Evolutionary conservation across 805 yeast species (phyloP).

Genomic region (Saccharomycopsis fodiens): DNA sequence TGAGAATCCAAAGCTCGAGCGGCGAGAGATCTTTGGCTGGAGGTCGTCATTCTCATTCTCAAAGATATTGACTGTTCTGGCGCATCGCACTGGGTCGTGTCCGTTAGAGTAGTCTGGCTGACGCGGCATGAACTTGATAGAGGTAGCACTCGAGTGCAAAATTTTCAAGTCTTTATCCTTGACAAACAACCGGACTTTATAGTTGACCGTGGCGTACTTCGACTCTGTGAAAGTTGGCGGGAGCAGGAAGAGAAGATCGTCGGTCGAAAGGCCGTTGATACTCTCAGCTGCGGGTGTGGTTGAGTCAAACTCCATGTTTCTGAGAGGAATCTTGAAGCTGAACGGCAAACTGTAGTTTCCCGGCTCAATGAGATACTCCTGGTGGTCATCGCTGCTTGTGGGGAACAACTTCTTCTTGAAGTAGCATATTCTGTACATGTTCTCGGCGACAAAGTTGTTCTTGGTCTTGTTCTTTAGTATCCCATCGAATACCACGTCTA

Average conservation of each 20-base stretch:
- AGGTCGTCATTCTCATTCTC: background rate
- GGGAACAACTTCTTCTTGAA: slow-evolving; percentile 4
- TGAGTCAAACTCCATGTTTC: slow-evolving; percentile 2
- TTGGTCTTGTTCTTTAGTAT: slow-evolving; percentile 1
- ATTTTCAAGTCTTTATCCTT: slow-evolving; percentile 2
- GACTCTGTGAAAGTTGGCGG: slow-evolving; percentile 7
- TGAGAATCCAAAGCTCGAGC: background rate
- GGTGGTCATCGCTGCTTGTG: background rate
- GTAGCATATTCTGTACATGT: background rate
- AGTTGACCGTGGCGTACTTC: background rate
- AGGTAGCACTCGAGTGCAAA: background rate
- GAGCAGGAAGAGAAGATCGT: slow-evolving; percentile 2
- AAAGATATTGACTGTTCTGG: background rate
- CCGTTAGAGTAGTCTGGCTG: slow-evolving; percentile 1
- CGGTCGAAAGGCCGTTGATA: slow-evolving; percentile 1
- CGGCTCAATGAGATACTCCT: background rate
- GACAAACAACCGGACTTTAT: slow-evolving; percentile 3
- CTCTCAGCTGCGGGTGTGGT: no score
- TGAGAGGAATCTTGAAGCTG: background rate
- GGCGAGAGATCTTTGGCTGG: background rate
- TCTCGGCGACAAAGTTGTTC: background rate
- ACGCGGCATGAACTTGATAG: background rate
- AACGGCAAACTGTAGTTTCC: slow-evolving; percentile 5
- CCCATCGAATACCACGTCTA: slow-evolving; percentile 4
- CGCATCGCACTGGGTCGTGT: background rate